phyloP scores from a whole-genome alignment of 768 basidiomycete species.

The Amanita thiersii region DNA sequence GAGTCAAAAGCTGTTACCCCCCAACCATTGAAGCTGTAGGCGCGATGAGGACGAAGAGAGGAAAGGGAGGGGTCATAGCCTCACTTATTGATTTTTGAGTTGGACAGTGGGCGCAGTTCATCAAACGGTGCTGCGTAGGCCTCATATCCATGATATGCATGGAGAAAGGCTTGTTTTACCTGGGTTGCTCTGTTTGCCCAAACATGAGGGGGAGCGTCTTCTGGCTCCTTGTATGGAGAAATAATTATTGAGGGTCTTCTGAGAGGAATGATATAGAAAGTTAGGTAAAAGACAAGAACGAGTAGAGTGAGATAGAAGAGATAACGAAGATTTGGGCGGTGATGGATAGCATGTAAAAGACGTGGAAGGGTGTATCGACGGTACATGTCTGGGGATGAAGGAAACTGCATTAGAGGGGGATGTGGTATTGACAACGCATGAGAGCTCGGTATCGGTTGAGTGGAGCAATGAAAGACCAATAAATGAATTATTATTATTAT shows the following conservation, averaged over 20 bases:
- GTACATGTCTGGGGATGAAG: constrained; percentile 3
- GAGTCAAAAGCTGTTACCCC: constrained; percentile 73
- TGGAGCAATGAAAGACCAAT: too few relatives aligned
- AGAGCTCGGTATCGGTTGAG: too few relatives aligned
- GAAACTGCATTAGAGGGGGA: too few relatives aligned
- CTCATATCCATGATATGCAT: constrained; percentile 65
- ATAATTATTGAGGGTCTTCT: constrained; percentile 9
- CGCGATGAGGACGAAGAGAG: background rate
- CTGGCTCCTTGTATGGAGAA: constrained; percentile 8
- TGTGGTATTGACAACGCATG: too few relatives aligned
- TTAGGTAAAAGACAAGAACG: constrained; percentile 18
- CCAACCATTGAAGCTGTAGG: constrained; percentile 70
- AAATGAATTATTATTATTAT: too few relatives aligned
- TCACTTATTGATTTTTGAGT: constrained; percentile 41
- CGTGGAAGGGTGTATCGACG: constrained; percentile 7
- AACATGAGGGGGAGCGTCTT: constrained; percentile 19
- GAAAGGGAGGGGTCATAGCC: constrained; percentile 12
- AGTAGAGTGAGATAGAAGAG: constrained; percentile 21
- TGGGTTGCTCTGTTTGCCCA: constrained; percentile 48
- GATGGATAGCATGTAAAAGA: constrained; percentile 13
- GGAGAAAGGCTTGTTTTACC: constrained; percentile 55
- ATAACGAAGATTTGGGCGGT: constrained; percentile 20
- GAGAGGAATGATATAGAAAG: constrained; percentile 15
- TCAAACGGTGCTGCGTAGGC: constrained; percentile 53
- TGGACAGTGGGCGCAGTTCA: constrained; percentile 50